Evolutionary conservation across 1,284 basidiomycete species (phyloP).

Genomic region (Trametes sp.): DNA sequence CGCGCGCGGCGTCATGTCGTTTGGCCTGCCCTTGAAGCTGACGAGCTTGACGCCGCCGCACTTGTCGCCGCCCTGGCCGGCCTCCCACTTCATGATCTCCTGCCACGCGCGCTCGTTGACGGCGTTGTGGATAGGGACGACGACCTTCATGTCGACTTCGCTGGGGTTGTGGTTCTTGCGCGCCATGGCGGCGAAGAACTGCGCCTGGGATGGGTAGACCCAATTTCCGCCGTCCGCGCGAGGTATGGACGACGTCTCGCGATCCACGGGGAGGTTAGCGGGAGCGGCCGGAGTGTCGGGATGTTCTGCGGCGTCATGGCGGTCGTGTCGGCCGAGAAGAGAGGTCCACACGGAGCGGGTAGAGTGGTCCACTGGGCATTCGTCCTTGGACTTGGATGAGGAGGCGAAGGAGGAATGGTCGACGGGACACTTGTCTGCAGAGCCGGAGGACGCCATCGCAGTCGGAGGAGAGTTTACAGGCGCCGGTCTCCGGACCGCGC

Average conservation of each 20-base stretch:
- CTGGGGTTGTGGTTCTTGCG: slow-evolving; percentile 91
- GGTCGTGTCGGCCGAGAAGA: slow-evolving; percentile 43
- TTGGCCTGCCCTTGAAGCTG: slow-evolving; percentile 85
- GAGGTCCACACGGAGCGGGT: slow-evolving; percentile 59
- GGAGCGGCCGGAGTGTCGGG: slow-evolving; percentile 36
- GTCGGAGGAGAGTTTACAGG: slow-evolving; percentile 13
- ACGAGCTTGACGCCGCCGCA: slow-evolving; percentile 89
- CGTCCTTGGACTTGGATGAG: slow-evolving; percentile 38
- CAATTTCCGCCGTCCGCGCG: slow-evolving; percentile 77
- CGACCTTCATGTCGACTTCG: slow-evolving; percentile 89
- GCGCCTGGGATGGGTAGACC: slow-evolving; percentile 98
- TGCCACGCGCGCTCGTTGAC: slow-evolving; percentile 98
- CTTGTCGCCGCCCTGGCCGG: slow-evolving; percentile 74
- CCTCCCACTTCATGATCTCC: slow-evolving; percentile 92
- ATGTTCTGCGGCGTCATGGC: slow-evolving; percentile 29
- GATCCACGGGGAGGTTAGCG: slow-evolving; percentile 62
- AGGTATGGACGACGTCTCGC: slow-evolving; percentile 92
- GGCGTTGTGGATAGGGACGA: slow-evolving; percentile 99
- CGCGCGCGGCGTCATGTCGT: slow-evolving; percentile 82
- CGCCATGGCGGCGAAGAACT: slow-evolving; percentile 96
- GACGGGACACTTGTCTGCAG: slow-evolving; percentile 70
- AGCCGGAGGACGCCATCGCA: slow-evolving; percentile 12
- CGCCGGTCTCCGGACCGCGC: slow-evolving; percentile 6
- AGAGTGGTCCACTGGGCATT: slow-evolving; percentile 67
- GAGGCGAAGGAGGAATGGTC: slow-evolving; percentile 43